Evolutionary conservation across 495 filamentous ascomycete species (phyloP).

Genomic region (Lasiosphaeris hirsuta): DNA sequence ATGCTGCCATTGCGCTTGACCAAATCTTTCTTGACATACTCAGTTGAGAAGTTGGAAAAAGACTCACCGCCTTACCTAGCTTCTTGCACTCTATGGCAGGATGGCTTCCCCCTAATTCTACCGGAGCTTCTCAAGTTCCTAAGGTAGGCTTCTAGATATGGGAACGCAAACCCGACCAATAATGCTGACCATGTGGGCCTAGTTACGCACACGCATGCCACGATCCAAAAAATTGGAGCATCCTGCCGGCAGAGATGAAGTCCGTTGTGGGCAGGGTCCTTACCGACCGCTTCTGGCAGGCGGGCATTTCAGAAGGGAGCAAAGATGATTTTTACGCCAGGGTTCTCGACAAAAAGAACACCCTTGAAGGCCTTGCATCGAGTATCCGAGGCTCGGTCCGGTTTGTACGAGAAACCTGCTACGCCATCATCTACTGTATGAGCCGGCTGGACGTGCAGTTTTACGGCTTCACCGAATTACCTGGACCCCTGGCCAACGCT

Average conservation of each 20-base stretch:
- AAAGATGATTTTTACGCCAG: conserved; percentile 94
- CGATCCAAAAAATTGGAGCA: conserved; percentile 77
- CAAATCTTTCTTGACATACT: conserved; percentile 83
- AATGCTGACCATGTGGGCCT: conserved; percentile 14
- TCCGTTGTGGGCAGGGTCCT: conserved; percentile 76
- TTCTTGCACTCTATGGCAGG: conserved; percentile 76
- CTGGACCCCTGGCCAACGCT: conserved; percentile 77
- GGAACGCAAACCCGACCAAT: neutral
- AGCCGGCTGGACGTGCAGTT: conserved; percentile 81
- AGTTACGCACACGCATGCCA: conserved; percentile 93
- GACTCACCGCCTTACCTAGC: conserved; percentile 62
- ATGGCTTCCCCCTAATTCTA: conserved; percentile 75
- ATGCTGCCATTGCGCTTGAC: conserved; percentile 77
- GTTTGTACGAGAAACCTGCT: conserved; percentile 86
- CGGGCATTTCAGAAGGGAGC: conserved; percentile 90
- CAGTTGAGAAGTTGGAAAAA: conserved; percentile 81
- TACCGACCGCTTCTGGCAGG: conserved; percentile 98
- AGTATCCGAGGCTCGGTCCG: conserved; percentile 84
- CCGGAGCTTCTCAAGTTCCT: conserved; percentile 84
- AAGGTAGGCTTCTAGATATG: conserved; percentile 49
- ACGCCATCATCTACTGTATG: conserved; percentile 92
- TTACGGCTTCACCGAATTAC: conserved; percentile 82
- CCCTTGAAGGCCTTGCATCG: conserved; percentile 90
- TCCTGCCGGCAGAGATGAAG: conserved; percentile 73
- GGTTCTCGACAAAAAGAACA: conserved; percentile 81